Evolutionary conservation across 106 monocot genomes (phyloP), one percentile per base, ranked within the genome.

Genomic region (Dendrobium huoshanense): DNA sequence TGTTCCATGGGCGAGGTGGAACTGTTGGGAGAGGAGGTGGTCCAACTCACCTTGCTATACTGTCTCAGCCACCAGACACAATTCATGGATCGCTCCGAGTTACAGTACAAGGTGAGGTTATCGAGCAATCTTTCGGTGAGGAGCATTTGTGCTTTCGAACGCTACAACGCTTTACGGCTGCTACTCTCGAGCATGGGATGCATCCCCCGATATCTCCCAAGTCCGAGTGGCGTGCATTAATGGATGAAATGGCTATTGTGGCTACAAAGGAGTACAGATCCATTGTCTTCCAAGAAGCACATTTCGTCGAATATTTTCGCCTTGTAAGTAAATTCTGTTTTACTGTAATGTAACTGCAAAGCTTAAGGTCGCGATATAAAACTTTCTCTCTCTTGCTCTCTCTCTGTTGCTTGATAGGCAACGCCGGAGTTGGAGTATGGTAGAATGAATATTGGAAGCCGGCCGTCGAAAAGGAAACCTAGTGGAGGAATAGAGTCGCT

Each of bases 401-500:
- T 75, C 75, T 75, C 29, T 73, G 45, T n/a, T 79, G 7, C 43
- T 37, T 81, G 86, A 19, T 64, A 98, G 98, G 94, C 98, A 31
- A 95, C 98, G 42, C 95, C 98, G 10, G 98, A 95, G 80, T 79
- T 85, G 55, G 98, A 98, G 80, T 98, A 98, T 83, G 98, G 98
- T 80, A 79, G 97, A 76, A 98, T 98, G 97, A 98, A 98, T 80
- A 98, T 98, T 18, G 97, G 97, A 18, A 98, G 98, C 55, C 80
- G 98, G 48, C 98, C 98, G 75, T 87, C 95, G n/a, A 98, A 98
- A 80, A 27, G 98, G 68, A 94, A 88, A 83, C 94, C 98, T 0
- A 98, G 98, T 85, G 98, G 98, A n/a, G 98, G 98, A 70, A 98
- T 98, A 75, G 97, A 98, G 78, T 87, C 94, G 8, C 87, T 98